Conservation (phyloP, 2,329 filamentous ascomycete genomes). For the Cladophialophora psammophila region DNA sequence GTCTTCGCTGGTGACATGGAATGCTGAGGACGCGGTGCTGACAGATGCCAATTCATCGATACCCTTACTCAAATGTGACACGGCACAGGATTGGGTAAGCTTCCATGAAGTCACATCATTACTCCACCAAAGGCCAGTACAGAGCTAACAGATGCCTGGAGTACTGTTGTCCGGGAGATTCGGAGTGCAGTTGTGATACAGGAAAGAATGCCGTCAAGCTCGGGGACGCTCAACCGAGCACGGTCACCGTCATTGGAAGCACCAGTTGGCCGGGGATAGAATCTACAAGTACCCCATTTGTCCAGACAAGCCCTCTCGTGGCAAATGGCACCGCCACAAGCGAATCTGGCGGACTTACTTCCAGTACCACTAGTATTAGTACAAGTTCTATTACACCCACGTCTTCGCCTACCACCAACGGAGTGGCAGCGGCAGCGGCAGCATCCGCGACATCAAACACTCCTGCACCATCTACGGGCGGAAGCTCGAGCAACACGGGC, state of each 20-base stretch:
- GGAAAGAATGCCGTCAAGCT: constrained; percentile 28
- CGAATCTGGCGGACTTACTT: neutral
- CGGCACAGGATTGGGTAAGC: constrained; percentile 16
- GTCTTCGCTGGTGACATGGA: neutral
- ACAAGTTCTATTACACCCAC: constrained; percentile 5
- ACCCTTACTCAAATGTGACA: constrained; percentile 23
- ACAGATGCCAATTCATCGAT: constrained; percentile 24
- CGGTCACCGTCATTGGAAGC: constrained; percentile 29
- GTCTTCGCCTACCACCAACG: constrained; percentile 10
- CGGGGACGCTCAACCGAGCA: constrained; percentile 18
- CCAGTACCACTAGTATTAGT: neutral
- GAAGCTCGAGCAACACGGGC: constrained; percentile 23
- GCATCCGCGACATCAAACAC: constrained; percentile 12
- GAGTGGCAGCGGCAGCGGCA: neutral
- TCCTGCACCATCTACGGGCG: constrained; percentile 4
- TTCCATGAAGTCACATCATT: neutral
- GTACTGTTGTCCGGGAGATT: constrained; percentile 25
- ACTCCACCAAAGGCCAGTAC: neutral
- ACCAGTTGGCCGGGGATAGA: constrained; percentile 31
- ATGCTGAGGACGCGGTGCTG: neutral
- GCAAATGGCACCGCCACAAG: constrained; percentile 18
- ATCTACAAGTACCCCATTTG: constrained; percentile 22
- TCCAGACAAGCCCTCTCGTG: constrained; percentile 16
- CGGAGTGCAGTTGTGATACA: constrained; percentile 19
- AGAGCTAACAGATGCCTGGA: neutral